phyloP scores from a whole-genome alignment of 177 flowering plant genomes.

The Vitis hybrid region DNA sequence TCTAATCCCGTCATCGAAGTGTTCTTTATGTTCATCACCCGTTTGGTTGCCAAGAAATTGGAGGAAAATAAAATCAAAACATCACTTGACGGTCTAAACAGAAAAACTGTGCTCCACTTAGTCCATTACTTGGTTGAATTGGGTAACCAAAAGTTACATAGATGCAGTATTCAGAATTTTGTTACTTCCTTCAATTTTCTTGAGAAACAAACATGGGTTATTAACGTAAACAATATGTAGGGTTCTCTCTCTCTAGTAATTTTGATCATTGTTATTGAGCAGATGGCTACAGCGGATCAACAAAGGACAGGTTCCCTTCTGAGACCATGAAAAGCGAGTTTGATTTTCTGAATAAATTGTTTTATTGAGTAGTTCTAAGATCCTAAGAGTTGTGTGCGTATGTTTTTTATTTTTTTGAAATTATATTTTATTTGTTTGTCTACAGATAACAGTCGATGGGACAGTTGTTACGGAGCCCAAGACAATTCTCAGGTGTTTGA shows the following conservation, averaged over 20 bases:
- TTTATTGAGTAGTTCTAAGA: background rate
- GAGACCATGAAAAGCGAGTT: background rate
- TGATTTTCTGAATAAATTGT: background rate
- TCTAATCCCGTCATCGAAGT: background rate
- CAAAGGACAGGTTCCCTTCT: constrained; percentile 68
- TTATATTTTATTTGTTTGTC: constrained; percentile 7
- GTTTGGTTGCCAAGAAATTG: too few species aligned
- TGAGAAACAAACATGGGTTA: background rate
- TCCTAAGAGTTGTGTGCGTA: background rate
- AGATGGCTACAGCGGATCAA: constrained; percentile 93
- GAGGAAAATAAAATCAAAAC: too few species aligned
- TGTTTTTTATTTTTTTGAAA: background rate
- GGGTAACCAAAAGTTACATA: too few species aligned
- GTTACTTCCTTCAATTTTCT: constrained; percentile 2
- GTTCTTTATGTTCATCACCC: background rate
- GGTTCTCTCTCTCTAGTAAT: background rate
- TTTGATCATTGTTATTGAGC: constrained; percentile 22
- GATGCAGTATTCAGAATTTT: background rate
- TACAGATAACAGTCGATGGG: constrained; percentile 74
- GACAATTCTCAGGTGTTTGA: constrained; percentile 54
- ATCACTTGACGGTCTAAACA: too few species aligned
- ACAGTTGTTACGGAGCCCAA: constrained; percentile 58
- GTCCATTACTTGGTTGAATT: too few species aligned
- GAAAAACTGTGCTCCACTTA: too few species aligned
- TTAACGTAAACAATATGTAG: background rate